Base-by-base conservation (phyloP, 2,329 filamentous ascomycete genomes). In the Pseudogymnoascus sp. region DNA sequence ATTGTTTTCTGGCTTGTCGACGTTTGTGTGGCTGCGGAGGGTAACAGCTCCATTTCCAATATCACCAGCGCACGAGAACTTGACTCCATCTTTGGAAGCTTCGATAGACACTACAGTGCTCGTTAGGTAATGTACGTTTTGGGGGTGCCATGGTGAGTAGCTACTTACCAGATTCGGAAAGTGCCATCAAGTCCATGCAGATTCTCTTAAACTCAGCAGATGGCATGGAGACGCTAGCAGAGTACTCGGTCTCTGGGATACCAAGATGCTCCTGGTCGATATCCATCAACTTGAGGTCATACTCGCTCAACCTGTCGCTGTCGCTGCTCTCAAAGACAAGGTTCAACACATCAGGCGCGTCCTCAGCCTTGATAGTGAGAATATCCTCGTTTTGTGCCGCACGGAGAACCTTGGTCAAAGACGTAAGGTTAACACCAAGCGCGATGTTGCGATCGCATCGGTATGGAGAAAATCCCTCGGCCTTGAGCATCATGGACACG, bases 281-380 rank as follows among this genome's bases (percentile, higher is more conserved):
- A 74, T 99, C 94, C 94, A 99, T 99, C 74, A 99, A 85, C 82
- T 99, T 99, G 76, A 99, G 89, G 75, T 99, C 94, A 75, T 99
- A 99, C 80, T 99, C 95, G 82, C 90, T 95, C 72, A 99, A 83
- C 67, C 94, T 83, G 76, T 99, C 94, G 70, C 84, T 89, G 71
- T 88, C 85, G 66, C 82, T 79, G 79, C 85, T 95, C 84, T 99
- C 95, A 72, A 99, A 99, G 68, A 92, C 83, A 66, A 99, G 80
- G 81, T 96, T 97, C 69, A 99, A 85, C 56, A 92, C 90, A 76
- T 99, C 94, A 55, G 94, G 94, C 37, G 90, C 87, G 74, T 99
- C 95, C 73, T 97, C 92, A 12, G 94, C 94, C 84, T 97, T 99
- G 74, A 99, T 81, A 19, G 92, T 99, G 67, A 99, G 79, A 68